These are phyloP conservation scores for Boletales sp. DNA, from an alignment of 768 basidiomycete genomes.

Conservation along the genomic window DNA sequence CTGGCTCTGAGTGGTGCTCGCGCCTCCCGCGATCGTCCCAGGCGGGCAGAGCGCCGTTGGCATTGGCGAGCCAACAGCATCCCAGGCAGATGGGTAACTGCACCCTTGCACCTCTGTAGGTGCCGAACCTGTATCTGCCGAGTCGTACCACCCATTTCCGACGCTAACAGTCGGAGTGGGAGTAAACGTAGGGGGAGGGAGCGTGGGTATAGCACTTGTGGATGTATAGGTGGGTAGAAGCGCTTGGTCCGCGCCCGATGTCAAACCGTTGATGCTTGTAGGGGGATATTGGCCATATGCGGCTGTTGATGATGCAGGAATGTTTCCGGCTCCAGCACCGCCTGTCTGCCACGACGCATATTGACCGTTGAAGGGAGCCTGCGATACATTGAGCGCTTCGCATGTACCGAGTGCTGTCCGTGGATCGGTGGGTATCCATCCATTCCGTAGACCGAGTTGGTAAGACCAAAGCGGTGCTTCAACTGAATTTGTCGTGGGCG, in stretches of 20 bases:
- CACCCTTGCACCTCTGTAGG: conserved; percentile 63
- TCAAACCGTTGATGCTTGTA: conserved; percentile 44
- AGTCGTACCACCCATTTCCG: conserved; percentile 58
- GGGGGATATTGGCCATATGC: conserved; percentile 54
- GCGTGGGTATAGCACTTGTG: conserved; percentile 53
- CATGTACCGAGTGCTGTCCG: conserved; percentile 65
- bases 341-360: conserved; percentile 71
- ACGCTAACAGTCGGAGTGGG: conserved; percentile 37
- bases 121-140: conserved; percentile 47
- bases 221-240: conserved; percentile 62
- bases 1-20: not conserved
- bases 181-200: conserved; percentile 54
- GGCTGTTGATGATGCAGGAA: conserved; percentile 38
- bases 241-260: conserved; percentile 30
- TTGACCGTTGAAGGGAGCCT: conserved; percentile 45
- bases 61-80: conserved; percentile 48
- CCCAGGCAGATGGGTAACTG: conserved; percentile 61
- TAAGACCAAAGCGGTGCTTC: conserved; percentile 68
- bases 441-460: conserved; percentile 63
- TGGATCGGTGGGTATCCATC: conserved; percentile 79
- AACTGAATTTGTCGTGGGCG: conserved; percentile 44
- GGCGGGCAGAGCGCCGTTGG: conserved; percentile 43
- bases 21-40: not conserved
- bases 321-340: conserved; percentile 49
- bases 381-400: conserved; percentile 43